These are phyloP conservation scores for Hypoxylon sp. DNA, from an alignment of 2,329 filamentous ascomycete genomes.

Conservation along the genomic window DNA sequence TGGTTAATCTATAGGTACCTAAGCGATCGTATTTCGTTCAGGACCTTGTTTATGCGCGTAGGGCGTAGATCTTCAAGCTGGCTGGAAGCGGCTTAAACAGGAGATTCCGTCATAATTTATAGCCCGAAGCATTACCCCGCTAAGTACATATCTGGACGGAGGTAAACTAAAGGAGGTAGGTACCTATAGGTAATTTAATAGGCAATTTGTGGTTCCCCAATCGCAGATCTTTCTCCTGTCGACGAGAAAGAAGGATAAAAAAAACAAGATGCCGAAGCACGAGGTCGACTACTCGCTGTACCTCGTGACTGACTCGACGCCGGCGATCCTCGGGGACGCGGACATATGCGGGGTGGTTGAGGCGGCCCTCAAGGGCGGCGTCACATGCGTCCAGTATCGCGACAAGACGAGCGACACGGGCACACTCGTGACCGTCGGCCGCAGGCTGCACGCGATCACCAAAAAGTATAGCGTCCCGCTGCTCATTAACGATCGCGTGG, in stretches of 20 bases:
- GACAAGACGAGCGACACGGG: slow-evolving; percentile 86
- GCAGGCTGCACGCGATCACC: slow-evolving; percentile 77
- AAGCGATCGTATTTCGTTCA: too few relatives aligned
- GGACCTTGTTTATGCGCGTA: background rate
- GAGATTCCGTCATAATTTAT: background rate
- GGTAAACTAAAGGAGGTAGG: slow-evolving; percentile 10
- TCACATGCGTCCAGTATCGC: slow-evolving; percentile 88
- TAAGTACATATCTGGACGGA: slow-evolving; percentile 25
- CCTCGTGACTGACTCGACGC: slow-evolving; percentile 93
- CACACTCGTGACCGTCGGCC: slow-evolving; percentile 76
- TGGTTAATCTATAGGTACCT: background rate
- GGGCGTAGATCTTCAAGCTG: background rate
- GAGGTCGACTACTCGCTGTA: slow-evolving; percentile 83
- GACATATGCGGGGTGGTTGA: slow-evolving; percentile 80
- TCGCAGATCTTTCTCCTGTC: background rate
- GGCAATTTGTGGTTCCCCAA: background rate
- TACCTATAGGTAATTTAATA: slow-evolving; percentile 16
- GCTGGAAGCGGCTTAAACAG: background rate
- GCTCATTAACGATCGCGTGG: slow-evolving; percentile 92
- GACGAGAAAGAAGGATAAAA: slow-evolving; percentile 14
- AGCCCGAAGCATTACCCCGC: slow-evolving; percentile 13
- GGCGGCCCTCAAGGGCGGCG: slow-evolving; percentile 80
- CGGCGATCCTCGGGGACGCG: slow-evolving; percentile 78
- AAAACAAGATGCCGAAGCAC: slow-evolving; percentile 50
- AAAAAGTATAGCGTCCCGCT: slow-evolving; percentile 77